Percentiles rank a stretch among this genome's conserved stretches.
Conservation (phyloP, 345 rosid species). For the Passiflora organensis region DNA sequence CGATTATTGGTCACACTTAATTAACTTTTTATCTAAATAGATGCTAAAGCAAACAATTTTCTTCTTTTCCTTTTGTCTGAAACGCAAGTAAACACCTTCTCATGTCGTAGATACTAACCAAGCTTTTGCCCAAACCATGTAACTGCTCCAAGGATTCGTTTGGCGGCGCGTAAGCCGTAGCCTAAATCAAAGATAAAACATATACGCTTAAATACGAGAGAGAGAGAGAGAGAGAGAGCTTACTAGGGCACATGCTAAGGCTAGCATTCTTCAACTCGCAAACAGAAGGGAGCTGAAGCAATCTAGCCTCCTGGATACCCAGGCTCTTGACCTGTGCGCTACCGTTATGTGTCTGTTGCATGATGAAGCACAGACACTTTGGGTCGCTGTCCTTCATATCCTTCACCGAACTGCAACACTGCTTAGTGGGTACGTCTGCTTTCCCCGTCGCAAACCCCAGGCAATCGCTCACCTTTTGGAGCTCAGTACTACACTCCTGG, state of each 20-base stretch:
- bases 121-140: too few relatives aligned
- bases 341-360: slow-evolving; percentile 57
- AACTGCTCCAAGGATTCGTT: too few relatives aligned
- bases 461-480: slow-evolving; percentile 59
- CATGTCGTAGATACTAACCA: too few relatives aligned
- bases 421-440: slow-evolving; percentile 40
- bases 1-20: too few relatives aligned
- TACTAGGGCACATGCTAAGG: slow-evolving; percentile 62
- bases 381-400: slow-evolving; percentile 53
- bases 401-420: slow-evolving; percentile 59
- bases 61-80: too few relatives aligned
- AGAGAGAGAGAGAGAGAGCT: slow-evolving; percentile 8
- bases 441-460: slow-evolving; percentile 62
- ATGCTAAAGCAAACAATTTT: too few relatives aligned
- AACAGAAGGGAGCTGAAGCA: slow-evolving; percentile 75
- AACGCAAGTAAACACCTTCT: too few relatives aligned
- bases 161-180: too few relatives aligned
- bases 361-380: slow-evolving; percentile 69
- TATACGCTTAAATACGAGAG: too few relatives aligned
- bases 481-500: slow-evolving; percentile 32
- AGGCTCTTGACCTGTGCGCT: slow-evolving; percentile 43
- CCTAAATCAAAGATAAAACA: too few relatives aligned
- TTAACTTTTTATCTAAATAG: too few relatives aligned
- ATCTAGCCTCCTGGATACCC: slow-evolving; percentile 57
- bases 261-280: slow-evolving; percentile 69